These are phyloP conservation scores for Phytophthora cactorum DNA, from an alignment of 352 stramenopile species.

Conservation along the genomic window DNA sequence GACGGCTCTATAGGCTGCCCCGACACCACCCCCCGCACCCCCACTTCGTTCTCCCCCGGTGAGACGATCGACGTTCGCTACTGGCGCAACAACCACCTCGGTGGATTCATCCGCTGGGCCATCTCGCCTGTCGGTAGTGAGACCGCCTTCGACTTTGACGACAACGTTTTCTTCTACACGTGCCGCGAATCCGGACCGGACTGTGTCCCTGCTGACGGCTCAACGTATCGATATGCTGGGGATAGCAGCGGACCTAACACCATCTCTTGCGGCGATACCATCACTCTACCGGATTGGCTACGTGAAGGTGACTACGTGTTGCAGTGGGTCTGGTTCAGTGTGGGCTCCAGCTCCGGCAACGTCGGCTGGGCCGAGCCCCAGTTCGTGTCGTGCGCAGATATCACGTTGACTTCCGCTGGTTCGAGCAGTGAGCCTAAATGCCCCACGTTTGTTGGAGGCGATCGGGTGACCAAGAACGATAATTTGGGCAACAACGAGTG, in stretches of 20 bases:
- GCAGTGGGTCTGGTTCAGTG: conserved; percentile 63
- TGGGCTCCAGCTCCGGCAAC: conserved; percentile 58
- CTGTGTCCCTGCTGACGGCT: conserved; percentile 45
- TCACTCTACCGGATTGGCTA: conserved; percentile 56
- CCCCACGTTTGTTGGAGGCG: conserved; percentile 54
- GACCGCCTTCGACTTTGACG: conserved; percentile 48
- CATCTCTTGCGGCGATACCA: conserved; percentile 54
- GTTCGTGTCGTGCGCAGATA: conserved; percentile 63
- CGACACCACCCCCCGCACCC: conserved; percentile 25
- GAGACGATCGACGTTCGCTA: conserved; percentile 60
- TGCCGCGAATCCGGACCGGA: conserved; percentile 53
- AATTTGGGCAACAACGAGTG: conserved; percentile 46
- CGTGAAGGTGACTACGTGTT: conserved; percentile 59
- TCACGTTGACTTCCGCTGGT: conserved; percentile 50
- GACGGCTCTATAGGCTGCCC: conserved; percentile 44
- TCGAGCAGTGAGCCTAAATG: conserved; percentile 41
- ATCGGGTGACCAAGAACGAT: conserved; percentile 57
- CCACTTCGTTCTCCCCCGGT: conserved; percentile 46
- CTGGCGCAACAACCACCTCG: conserved; percentile 63
- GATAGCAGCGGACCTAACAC: conserved; percentile 44
- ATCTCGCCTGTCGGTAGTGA: conserved; percentile 44
- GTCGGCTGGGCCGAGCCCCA: conserved; percentile 54
- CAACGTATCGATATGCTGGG: conserved; percentile 48
- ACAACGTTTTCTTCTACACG: conserved; percentile 64
- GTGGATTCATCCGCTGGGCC: conserved; percentile 64